Evolutionary conservation across 2,329 filamentous ascomycete genomes (phyloP), one percentile per base, ranked within the genome.

Genomic region (Fusarium sp.): DNA sequence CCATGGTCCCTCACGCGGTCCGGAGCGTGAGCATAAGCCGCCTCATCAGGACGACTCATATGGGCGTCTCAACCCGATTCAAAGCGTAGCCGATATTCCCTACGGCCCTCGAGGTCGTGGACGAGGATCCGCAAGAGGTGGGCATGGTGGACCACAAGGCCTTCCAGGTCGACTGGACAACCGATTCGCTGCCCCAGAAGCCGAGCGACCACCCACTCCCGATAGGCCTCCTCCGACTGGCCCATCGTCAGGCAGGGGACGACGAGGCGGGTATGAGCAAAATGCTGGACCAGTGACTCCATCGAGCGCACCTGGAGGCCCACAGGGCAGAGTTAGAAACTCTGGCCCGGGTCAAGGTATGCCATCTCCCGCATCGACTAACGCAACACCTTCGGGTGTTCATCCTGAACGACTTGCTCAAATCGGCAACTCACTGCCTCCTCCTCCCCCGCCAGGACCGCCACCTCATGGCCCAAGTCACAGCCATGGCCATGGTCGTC

Each of bases 41-140:
- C 84, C 83, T 64, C 87, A 89, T 69, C 87, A 90, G 73, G 90
- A 92, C 79, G 88, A 89, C 18, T 90, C 89, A 65, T 92, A 92
- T 75, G 91, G 91, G 31, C 88, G 91, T 3, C 84, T 92, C 57
- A 92, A 90, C 71, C 83, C 87, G 2, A 85, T 88, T 59, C 84
- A 86, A 58, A 84, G 85, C 27, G 80, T 85, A 35, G 77, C 85
- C 80, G 81, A 84, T 29, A 86, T 88, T 45, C 90, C 90, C 5
- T 87, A 87, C n/a, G 90, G 89, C 2, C 89, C 90, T 18, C 86
- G 87, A 60, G 88, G 85, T 73, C 87, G 85, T 76, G 88, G 85
- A 67, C 84, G 83, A 69, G 85, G 82, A 75, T 81, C 82, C 54
- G 78, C 81, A 52, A 84, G 87, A 77, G 80, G 82, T 48, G 75